phyloP scores from a whole-genome alignment of 2,329 filamentous ascomycete genomes.

The Xylariaceae sp. region DNA sequence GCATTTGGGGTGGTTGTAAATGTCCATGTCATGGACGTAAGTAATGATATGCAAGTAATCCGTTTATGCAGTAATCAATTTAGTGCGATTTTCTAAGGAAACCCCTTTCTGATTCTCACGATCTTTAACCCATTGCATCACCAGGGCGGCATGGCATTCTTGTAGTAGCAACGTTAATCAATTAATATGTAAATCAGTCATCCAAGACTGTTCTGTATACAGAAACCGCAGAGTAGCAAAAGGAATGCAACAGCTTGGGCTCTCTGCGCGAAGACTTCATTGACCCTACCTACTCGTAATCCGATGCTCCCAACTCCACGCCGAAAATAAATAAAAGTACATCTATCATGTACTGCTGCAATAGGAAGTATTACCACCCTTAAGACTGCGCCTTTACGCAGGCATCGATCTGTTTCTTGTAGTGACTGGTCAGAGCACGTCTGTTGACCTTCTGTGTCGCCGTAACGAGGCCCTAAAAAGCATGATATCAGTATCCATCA shows the following conservation, averaged over 20 bases:
- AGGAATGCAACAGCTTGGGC: not conserved
- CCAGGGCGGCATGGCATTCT: not conserved
- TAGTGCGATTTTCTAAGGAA: too few species aligned
- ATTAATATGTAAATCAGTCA: not conserved
- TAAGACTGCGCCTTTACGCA: conserved; percentile 30
- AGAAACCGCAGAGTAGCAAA: not conserved
- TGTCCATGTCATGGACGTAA: not conserved
- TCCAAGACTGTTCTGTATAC: not conserved
- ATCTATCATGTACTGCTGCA: not conserved
- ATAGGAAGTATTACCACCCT: not conserved
- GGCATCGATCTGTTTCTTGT: conserved; percentile 47
- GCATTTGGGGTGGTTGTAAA: not conserved
- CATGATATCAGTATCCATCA: conserved; percentile 5
- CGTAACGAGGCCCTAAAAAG: conserved; percentile 49
- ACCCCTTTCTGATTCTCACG: too few species aligned
- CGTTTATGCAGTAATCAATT: not conserved
- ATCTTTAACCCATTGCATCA: not conserved
- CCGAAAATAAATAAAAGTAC: not conserved
- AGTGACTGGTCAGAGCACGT: conserved; percentile 45
- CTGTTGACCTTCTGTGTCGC: conserved; percentile 59
- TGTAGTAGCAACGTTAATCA: not conserved
- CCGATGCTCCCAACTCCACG: not conserved
- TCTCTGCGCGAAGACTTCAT: not conserved
- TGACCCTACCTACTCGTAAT: not conserved
- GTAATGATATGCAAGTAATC: not conserved